Percentiles rank a stretch among this genome's conserved stretches.
phyloP scores from a whole-genome alignment of 768 basidiomycete species.

The Tylopilus subfusipes region DNA sequence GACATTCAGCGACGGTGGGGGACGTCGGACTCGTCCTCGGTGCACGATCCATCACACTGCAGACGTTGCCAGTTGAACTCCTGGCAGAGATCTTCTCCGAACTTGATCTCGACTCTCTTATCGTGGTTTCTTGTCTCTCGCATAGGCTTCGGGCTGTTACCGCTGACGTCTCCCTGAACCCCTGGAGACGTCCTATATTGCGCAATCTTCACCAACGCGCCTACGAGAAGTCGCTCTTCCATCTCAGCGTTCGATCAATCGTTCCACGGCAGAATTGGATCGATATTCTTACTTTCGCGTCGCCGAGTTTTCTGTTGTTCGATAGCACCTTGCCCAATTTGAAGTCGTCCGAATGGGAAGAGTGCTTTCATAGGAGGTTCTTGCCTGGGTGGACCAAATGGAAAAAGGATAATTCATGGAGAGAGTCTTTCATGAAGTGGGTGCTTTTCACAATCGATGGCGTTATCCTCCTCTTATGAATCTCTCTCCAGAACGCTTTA shows the following conservation, averaged over 20 bases:
- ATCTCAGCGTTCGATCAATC: constrained; percentile 57
- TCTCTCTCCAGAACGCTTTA: constrained; percentile 47
- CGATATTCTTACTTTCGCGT: constrained; percentile 64
- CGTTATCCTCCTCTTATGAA: constrained; percentile 6
- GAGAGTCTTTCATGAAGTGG: constrained; percentile 62
- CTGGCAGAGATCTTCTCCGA: constrained; percentile 69
- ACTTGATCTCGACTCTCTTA: constrained; percentile 59
- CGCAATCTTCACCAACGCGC: constrained; percentile 44
- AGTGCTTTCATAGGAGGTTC: constrained; percentile 67
- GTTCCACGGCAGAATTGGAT: constrained; percentile 81
- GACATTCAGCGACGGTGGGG: neutral
- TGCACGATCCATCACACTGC: constrained; percentile 22
- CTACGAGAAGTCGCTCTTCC: constrained; percentile 51
- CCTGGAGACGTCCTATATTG: constrained; percentile 71
- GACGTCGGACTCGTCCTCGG: neutral
- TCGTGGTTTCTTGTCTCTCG: constrained; percentile 58
- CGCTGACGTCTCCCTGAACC: constrained; percentile 65
- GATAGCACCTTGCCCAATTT: constrained; percentile 69
- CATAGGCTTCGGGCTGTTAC: constrained; percentile 53
- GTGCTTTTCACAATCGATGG: constrained; percentile 22
- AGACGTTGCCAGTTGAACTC: constrained; percentile 72
- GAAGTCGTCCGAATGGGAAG: constrained; percentile 66
- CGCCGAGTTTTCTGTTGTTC: constrained; percentile 60
- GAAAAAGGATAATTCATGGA: constrained; percentile 64
- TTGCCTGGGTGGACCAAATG: constrained; percentile 73